phyloP scores from a whole-genome alignment of 1,284 basidiomycete genomes.

The Papiliotrema laurentii region DNA sequence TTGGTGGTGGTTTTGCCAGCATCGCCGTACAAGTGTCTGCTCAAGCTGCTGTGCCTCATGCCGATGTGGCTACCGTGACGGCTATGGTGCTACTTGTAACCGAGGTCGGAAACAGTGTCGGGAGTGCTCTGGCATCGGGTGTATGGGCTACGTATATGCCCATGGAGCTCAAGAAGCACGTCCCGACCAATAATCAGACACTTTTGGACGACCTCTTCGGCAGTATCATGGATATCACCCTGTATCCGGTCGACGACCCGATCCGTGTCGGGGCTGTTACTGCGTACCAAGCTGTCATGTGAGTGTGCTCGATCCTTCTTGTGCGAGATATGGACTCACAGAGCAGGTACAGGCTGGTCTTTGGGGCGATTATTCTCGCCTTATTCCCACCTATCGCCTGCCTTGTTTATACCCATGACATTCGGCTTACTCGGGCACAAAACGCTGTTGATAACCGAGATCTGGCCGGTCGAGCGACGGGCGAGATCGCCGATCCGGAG shows the following conservation, averaged over 20 bases:
- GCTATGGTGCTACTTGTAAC: conserved; percentile 68
- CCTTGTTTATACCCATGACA: conserved; percentile 42
- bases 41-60: conserved; percentile 70
- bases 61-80: conserved; percentile 73
- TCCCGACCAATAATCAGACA: conserved; percentile 48
- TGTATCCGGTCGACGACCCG: conserved; percentile 54
- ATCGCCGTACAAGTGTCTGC: conserved; percentile 67
- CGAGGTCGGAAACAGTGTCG: conserved; percentile 55
- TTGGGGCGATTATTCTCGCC: conserved; percentile 41
- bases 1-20: conserved; percentile 61
- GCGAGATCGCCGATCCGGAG: conserved; percentile 2
- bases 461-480: conserved; percentile 6
- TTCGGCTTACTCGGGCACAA: conserved; percentile 49
- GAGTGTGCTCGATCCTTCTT: conserved; percentile 5
- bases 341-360: conserved; percentile 31
- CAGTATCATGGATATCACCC: conserved; percentile 53
- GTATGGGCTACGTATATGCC: conserved; percentile 51
- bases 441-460: conserved; percentile 45
- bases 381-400: conserved; percentile 45
- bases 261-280: conserved; percentile 58
- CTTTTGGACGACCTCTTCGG: conserved; percentile 52
- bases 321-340: background rate
- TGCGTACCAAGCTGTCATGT: conserved; percentile 47
- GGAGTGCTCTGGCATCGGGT: conserved; percentile 48
- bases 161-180: conserved; percentile 53